Base-by-base conservation (phyloP, 2,329 filamentous ascomycete species). In the Fusarium sp. region DNA sequence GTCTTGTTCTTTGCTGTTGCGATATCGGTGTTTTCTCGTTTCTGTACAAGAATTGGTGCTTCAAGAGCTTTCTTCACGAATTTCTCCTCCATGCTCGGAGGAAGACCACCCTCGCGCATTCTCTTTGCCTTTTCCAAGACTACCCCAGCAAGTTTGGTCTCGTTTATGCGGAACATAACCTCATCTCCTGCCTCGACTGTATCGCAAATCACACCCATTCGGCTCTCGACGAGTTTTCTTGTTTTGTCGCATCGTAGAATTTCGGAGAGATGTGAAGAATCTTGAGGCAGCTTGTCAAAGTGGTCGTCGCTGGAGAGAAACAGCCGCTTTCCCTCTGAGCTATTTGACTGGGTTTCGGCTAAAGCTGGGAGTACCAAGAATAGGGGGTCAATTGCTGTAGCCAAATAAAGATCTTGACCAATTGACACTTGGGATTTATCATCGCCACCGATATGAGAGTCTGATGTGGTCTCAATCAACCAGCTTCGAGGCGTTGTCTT, bases 341-440 rank as follows among this genome's bases (percentile, higher is more conserved):
- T 69, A 41, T 80, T 80, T 11, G 71, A 49, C 47, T 75, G 74
- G 31, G 77, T 69, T 35, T 85, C 75, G 1, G 80, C 78, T 2
- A 98, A 82, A 5, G 88, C 84, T 0, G 94, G 91, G 2, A 98
- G 80, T 4, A 96, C 73, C 46, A 98, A 81, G 78, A 98, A 98
- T 4, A 97, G 73, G 6, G 91, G 85, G 74, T 99, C 95, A 51
- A 97, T 81, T 2, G 88, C 85, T 1, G 95, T 97, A 8, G 94
- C 92, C 57, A 98, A 78, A 70, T 91, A 90, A n/a, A 98, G 78
- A 58, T 93, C 88, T 31, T 92, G 87, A 39, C 82, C 83, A 69
- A 88, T 88, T 31, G 88, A 83, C 24, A 92, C 67, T 25, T 73
- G 68, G 29, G 67, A 64, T 25, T 66, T 65, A 5, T 31, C 51